Base-by-base conservation (phyloP, 805 yeast genomes). In the Metschnikowia colocasiae region DNA sequence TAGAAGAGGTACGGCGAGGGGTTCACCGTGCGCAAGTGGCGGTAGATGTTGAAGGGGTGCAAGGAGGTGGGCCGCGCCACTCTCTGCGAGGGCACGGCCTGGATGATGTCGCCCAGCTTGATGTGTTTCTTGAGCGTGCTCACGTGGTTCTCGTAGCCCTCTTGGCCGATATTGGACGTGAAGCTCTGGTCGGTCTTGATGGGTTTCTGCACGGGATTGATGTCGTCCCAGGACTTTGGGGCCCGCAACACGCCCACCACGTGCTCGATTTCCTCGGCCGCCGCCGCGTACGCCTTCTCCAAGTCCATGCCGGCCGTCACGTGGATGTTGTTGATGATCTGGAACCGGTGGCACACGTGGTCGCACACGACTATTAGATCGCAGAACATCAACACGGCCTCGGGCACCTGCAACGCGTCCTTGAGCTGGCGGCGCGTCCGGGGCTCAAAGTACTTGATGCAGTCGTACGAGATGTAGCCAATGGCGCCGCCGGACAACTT, bases 1-100 rank as follows among this genome's bases (percentile, higher is more conserved):
- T 90, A 94, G 64, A 94, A 94, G 76, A 94, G 77, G 65, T 94
- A 94, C 23, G 99, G 99, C 2, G 97, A 89, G 9, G 99, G 99
- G 68, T 94, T 94, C 40, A 94, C 97, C 0, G 96, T 86, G 63
- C 99, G 80, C 59, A 94, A 76, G 62, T 92, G 97, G 56, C 95
- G 84, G 70, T 92, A 94, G 40, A 94, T 86, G 69, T 94, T 94
- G 78, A 94, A 94, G 1, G 99, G 98, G 65, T 94, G 98, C 57
- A 94, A 73, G 3, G 90, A 82, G 0, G 99, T 94, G 31, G 96
- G 97, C 67, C 97, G 83, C 4, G 95, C 88, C 23, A 94, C 90
- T 62, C 99, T 79, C 73, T 94, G 99, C 1, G 97, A 91, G 5
- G 99, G 99, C 20, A 94, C 99, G 1, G 96, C 97, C 68, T 94